These are phyloP conservation scores for Lyophyllum decastes DNA, from an alignment of 768 basidiomycete species.

Conservation along the genomic window DNA sequence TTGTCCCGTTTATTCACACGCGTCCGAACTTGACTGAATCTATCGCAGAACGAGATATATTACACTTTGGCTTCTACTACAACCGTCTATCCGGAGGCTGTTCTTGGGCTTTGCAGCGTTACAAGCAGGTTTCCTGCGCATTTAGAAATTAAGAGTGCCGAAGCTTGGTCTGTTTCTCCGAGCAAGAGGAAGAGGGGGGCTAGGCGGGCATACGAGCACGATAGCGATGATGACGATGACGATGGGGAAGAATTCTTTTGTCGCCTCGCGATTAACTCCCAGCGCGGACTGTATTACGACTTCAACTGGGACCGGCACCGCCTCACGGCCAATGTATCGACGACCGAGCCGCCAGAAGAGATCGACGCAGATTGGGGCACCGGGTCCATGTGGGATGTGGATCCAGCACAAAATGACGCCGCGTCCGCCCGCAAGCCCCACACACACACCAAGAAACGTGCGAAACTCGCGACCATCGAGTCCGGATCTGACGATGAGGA, in stretches of 20 bases:
- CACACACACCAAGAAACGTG: conserved; percentile 17
- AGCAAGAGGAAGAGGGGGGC: conserved; percentile 9
- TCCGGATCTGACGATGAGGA: conserved; percentile 29
- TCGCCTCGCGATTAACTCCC: conserved; percentile 55
- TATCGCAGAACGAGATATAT: conserved; percentile 73
- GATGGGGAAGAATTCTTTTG: conserved; percentile 49
- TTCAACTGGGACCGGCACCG: conserved; percentile 60
- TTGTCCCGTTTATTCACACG: conserved; percentile 13
- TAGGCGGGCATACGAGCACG: conserved; percentile 17
- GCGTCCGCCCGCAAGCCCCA: conserved; percentile 7
- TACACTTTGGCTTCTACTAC: conserved; percentile 55
- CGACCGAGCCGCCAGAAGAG: conserved; percentile 25
- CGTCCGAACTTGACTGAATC: neutral
- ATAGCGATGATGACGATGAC: conserved; percentile 21
- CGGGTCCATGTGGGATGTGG: conserved; percentile 52
- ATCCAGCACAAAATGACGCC: conserved; percentile 21
- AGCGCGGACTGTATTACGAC: conserved; percentile 61
- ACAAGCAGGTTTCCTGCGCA: conserved; percentile 26
- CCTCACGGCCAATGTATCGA: conserved; percentile 34
- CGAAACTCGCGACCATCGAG: conserved; percentile 17
- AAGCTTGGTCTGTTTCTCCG: conserved; percentile 9
- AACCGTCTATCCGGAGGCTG: conserved; percentile 49
- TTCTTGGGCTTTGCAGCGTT: conserved; percentile 55
- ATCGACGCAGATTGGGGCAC: conserved; percentile 33
- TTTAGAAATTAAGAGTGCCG: conserved; percentile 5